These are phyloP conservation scores for Rhazya stricta DNA, from an alignment of 257 asterid species.

Conservation along the genomic window DNA sequence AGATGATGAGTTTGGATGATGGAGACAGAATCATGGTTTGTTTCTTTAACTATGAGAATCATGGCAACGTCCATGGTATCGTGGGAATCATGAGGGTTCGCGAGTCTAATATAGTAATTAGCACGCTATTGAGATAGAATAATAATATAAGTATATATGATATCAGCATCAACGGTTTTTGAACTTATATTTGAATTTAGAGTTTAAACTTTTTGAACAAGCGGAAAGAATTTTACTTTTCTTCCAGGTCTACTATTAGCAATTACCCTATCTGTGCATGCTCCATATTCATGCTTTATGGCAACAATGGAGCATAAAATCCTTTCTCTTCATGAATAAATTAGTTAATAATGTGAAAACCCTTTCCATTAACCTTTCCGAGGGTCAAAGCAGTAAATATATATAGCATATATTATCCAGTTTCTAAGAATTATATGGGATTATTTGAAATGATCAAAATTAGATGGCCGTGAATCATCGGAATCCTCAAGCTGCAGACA, in stretches of 20 bases:
- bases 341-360: too few relatives aligned
- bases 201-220: neutral
- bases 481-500: too few relatives aligned
- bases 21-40: constrained; percentile 17
- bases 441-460: too few relatives aligned
- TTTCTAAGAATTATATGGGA: too few relatives aligned
- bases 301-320: neutral
- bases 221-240: neutral
- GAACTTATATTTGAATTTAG: neutral
- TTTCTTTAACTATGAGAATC: neutral
- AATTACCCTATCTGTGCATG: neutral
- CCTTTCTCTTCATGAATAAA: neutral
- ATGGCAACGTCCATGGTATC: neutral
- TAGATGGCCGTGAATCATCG: too few relatives aligned
- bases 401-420: too few relatives aligned
- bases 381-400: too few relatives aligned
- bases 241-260: neutral
- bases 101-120: neutral
- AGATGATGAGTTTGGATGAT: neutral
- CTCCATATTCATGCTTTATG: neutral
- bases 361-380: too few relatives aligned
- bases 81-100: too few relatives aligned
- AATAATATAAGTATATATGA: neutral
- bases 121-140: neutral
- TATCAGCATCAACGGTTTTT: neutral